phyloP scores from a whole-genome alignment of 441 rosid species.

The Theobroma grandiflorum region DNA sequence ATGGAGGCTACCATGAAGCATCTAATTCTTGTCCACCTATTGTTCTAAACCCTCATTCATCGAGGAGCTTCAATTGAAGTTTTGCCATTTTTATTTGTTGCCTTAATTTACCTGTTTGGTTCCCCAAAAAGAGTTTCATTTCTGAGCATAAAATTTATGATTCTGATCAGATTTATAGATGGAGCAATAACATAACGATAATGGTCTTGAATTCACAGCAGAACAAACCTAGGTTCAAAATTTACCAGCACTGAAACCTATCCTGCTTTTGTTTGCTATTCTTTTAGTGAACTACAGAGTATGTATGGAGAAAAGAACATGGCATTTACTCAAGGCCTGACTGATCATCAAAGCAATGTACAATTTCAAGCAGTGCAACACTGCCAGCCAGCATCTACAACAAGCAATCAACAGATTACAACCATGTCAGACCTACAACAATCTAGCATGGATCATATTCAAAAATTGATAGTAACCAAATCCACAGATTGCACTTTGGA shows the following conservation, averaged over 20 bases:
- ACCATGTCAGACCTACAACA: background rate
- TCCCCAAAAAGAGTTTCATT: background rate
- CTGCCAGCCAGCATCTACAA: background rate
- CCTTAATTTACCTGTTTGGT: background rate
- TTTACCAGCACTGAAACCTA: too few species aligned
- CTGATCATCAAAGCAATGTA: background rate
- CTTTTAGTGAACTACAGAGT: background rate
- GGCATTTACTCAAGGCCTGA: too few species aligned
- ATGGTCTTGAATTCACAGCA: background rate
- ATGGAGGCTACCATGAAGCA: background rate
- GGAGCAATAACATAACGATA: background rate
- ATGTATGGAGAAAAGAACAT: too few species aligned
- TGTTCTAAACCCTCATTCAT: background rate
- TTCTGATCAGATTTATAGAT: background rate
- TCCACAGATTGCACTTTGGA: background rate
- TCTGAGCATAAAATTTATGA: background rate
- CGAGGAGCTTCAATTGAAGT: slow-evolving; percentile 18
- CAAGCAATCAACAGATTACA: background rate
- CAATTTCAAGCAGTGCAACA: background rate
- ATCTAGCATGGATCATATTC: background rate
- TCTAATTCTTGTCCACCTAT: slow-evolving; percentile 21
- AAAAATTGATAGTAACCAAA: background rate
- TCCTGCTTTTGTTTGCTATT: background rate
- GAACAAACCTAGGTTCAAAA: background rate
- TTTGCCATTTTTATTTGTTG: slow-evolving; percentile 6